Evolutionary conservation across 179 eudicot genomes (phyloP).

Genomic region (Heliamphora pulchella): DNA sequence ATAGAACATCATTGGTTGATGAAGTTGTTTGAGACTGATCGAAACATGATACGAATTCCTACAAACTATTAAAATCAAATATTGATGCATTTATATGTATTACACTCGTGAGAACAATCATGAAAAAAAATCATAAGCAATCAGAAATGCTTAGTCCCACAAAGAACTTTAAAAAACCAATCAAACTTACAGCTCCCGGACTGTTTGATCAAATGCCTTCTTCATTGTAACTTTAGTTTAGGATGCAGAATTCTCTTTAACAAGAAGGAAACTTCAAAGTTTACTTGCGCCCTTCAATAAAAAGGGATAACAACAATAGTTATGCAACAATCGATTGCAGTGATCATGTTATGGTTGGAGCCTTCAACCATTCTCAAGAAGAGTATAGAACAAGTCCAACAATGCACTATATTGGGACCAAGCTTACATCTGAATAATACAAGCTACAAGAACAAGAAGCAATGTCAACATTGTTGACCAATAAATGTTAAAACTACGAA

Average conservation of each 20-base stretch:
- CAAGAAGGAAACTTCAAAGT: slow-evolving; percentile 7
- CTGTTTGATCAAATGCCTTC: slow-evolving; percentile 83
- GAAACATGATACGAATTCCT: background rate
- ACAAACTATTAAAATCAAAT: background rate
- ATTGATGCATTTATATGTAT: background rate
- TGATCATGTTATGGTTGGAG: background rate
- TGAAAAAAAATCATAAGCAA: background rate
- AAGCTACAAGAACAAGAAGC: background rate
- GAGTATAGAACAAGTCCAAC: background rate
- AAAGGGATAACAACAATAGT: background rate
- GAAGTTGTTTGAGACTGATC: background rate
- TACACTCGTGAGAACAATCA: background rate
- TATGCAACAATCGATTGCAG: too few species aligned
- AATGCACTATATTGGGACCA: background rate
- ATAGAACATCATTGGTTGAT: background rate
- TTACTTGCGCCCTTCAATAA: background rate
- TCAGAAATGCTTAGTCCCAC: background rate
- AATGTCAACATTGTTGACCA: background rate
- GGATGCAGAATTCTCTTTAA: slow-evolving; percentile 7
- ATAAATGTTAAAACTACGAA: background rate
- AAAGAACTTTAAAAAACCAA: slow-evolving; percentile 9
- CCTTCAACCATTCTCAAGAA: background rate
- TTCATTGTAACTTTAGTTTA: slow-evolving; percentile 40
- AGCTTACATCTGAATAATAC: background rate
- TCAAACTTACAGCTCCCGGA: slow-evolving; percentile 70